A percentile compares a stretch with the other conserved stretches of the same genome.
Evolutionary conservation across 1,284 basidiomycete species (phyloP).

Genomic region (Ustilago hordei): DNA sequence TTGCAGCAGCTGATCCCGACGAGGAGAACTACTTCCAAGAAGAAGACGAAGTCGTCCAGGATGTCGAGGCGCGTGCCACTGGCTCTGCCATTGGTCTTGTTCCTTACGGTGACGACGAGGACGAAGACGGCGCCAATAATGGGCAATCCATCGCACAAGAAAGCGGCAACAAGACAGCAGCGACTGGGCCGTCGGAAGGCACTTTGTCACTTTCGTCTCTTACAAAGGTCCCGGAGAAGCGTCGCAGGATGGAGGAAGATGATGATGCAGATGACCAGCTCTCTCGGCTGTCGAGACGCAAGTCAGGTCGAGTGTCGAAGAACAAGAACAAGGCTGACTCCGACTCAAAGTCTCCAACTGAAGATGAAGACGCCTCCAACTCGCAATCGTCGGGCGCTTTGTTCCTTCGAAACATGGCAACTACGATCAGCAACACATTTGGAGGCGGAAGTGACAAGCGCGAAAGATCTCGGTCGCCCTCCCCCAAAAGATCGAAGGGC

Average conservation of each 20-base stretch:
- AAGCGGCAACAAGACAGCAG: slow-evolving; percentile 40
- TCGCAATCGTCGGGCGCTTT: slow-evolving; percentile 12
- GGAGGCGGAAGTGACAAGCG: slow-evolving; percentile 22
- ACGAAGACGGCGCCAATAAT: not conserved
- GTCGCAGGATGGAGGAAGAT: slow-evolving; percentile 44
- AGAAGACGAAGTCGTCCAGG: slow-evolving; percentile 77
- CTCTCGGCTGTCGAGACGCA: slow-evolving; percentile 50
- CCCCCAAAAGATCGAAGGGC: slow-evolving; percentile 28
- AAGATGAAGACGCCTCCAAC: slow-evolving; percentile 12
- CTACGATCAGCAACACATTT: slow-evolving; percentile 46
- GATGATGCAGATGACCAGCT: slow-evolving; percentile 49
- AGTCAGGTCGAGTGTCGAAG: slow-evolving; percentile 34
- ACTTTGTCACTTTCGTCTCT: slow-evolving; percentile 69
- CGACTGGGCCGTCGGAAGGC: slow-evolving; percentile 46
- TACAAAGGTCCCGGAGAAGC: slow-evolving; percentile 75
- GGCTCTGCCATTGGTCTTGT: slow-evolving; percentile 75
- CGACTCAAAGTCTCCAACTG: slow-evolving; percentile 13
- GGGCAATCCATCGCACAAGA: slow-evolving; percentile 15
- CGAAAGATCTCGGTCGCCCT: slow-evolving; percentile 34
- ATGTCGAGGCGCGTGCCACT: slow-evolving; percentile 70
- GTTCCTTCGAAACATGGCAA: slow-evolving; percentile 49
- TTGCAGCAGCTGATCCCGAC: slow-evolving; percentile 75
- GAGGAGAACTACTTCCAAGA: slow-evolving; percentile 89
- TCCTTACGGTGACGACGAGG: slow-evolving; percentile 74
- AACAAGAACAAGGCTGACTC: slow-evolving; percentile 23